phyloP scores from a whole-genome alignment of 306 rosid species.

The Pterocarpus santalinus region DNA sequence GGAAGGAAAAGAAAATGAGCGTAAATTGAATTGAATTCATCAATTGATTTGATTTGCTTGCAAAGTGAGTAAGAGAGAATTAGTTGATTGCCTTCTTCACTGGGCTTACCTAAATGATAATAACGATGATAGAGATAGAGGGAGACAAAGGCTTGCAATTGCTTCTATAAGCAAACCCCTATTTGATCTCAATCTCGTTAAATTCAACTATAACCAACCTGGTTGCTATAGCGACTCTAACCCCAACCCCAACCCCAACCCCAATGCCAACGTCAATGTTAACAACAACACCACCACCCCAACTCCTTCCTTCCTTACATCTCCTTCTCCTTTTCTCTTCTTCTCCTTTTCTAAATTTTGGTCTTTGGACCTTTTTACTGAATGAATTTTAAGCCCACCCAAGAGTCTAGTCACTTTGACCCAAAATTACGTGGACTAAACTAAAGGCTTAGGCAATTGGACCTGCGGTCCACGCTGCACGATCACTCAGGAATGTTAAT shows the following conservation, averaged over 20 bases:
- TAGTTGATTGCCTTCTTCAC: neutral
- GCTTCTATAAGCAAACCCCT: constrained; percentile 19
- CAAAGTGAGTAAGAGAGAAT: neutral
- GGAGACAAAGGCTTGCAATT: neutral
- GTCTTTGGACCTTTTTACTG: neutral
- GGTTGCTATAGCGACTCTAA: no score
- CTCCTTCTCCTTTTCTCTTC: neutral
- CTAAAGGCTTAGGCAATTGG: no score
- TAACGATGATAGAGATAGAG: neutral
- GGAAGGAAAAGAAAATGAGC: neutral
- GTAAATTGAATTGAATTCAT: neutral
- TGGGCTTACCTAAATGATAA: constrained; percentile 30
- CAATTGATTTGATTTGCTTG: neutral
- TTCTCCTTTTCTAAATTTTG: neutral
- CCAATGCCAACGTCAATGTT: neutral
- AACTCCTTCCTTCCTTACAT: neutral
- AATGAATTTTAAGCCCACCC: neutral
- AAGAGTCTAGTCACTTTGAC: neutral
- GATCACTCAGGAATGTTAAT: no score
- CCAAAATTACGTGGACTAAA: neutral
- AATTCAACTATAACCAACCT: neutral
- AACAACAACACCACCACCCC: neutral
- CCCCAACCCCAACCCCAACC: no score
- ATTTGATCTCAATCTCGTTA: constrained; percentile 31
- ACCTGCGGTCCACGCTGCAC: no score